phyloP scores from a whole-genome alignment of 768 basidiomycete genomes.

The Xerocomus potaroensis region DNA sequence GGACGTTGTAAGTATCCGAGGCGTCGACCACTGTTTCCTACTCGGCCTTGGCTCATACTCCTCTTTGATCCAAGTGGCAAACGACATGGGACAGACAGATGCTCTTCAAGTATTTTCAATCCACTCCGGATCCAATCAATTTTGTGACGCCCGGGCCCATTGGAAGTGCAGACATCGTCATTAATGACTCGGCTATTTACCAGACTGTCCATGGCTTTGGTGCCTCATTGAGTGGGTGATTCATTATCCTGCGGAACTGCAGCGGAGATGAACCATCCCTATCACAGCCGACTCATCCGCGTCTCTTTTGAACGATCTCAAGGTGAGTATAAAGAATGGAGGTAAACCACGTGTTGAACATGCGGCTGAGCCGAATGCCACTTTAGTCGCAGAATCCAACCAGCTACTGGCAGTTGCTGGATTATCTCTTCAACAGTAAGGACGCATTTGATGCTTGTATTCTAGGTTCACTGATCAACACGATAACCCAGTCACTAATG shows the following conservation, averaged over 20 bases:
- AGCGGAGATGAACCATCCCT: conserved; percentile 1
- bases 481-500: conserved; percentile 46
- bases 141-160: conserved; percentile 45
- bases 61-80: conserved; percentile 45
- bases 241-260: neutral
- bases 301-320: conserved; percentile 53
- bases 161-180: conserved; percentile 57
- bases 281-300: conserved; percentile 68
- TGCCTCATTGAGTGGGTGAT: conserved; percentile 51
- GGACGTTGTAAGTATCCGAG: conserved; percentile 41
- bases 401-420: conserved; percentile 57
- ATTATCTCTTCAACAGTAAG: conserved; percentile 50
- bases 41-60: neutral
- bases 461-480: neutral
- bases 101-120: conserved; percentile 30
- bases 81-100: conserved; percentile 36
- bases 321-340: conserved; percentile 37
- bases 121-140: conserved; percentile 28
- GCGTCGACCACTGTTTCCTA: neutral
- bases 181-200: conserved; percentile 51
- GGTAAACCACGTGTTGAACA: neutral
- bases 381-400: conserved; percentile 44
- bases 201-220: conserved; percentile 69
- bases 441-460: neutral
- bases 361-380: conserved; percentile 2